These are phyloP conservation scores for Tuber indicum DNA, from an alignment of 495 filamentous ascomycete species.

Conservation along the genomic window DNA sequence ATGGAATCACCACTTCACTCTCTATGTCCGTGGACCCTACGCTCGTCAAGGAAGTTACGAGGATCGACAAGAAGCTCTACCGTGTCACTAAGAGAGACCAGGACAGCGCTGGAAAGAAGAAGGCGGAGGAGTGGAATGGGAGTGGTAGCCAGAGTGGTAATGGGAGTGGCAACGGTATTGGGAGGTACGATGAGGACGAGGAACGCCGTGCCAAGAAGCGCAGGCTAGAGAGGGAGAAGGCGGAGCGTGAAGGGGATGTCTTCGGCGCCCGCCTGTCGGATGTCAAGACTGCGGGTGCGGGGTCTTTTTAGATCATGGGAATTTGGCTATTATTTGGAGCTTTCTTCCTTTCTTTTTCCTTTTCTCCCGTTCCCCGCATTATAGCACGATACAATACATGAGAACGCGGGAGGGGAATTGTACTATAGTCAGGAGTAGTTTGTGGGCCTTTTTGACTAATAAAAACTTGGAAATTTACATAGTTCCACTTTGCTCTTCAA, in stretches of 20 bases:
- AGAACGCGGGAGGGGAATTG: not conserved
- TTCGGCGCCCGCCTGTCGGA: constrained; percentile 18
- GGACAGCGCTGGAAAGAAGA: constrained; percentile 34
- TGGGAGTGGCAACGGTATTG: constrained; percentile 13
- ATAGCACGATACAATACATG: not conserved
- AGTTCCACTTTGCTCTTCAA: not conserved
- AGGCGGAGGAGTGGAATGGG: constrained; percentile 20
- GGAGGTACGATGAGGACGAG: constrained; percentile 23
- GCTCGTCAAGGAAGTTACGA: constrained; percentile 48
- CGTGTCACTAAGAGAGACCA: constrained; percentile 58
- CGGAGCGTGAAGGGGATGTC: constrained; percentile 39
- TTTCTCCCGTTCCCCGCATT: not conserved
- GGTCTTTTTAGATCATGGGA: not conserved
- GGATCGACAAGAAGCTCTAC: constrained; percentile 59
- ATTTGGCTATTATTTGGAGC: not conserved
- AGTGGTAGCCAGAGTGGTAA: constrained; percentile 33
- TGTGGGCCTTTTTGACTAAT: not conserved
- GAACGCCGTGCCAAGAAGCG: constrained; percentile 38
- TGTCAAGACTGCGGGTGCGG: not conserved
- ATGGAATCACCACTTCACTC: constrained; percentile 31
- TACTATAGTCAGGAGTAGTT: not conserved
- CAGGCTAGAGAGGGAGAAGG: constrained; percentile 36
- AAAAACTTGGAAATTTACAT: not conserved
- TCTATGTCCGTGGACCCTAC: constrained; percentile 20
- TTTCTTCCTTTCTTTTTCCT: not conserved